Percentiles rank a stretch among this genome's conserved stretches.
These are phyloP conservation scores for Verticillium dahliae DNA, from an alignment of 2,329 filamentous ascomycete genomes.

Conservation along the genomic window DNA sequence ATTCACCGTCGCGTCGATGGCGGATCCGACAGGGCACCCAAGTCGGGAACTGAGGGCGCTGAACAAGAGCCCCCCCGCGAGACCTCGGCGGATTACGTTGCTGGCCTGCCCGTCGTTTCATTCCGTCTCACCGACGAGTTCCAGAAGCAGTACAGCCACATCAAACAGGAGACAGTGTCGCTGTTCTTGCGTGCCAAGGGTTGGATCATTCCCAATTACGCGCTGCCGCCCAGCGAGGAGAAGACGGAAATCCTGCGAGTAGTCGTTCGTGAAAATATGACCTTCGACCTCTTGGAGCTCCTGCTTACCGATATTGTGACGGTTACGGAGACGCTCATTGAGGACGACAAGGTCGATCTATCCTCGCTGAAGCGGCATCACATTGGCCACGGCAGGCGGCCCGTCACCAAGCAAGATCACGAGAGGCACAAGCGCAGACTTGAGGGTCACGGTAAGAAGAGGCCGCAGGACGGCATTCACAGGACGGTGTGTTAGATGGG, in stretches of 20 bases:
- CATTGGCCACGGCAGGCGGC: slow-evolving; percentile 3
- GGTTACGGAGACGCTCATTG: slow-evolving; percentile 56
- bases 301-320: slow-evolving; percentile 54
- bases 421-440: neutral
- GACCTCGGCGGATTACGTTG: slow-evolving; percentile 53
- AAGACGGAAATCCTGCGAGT: slow-evolving; percentile 61
- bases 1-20: slow-evolving; percentile 53
- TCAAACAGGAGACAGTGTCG: slow-evolving; percentile 58
- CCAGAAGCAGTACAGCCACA: slow-evolving; percentile 51
- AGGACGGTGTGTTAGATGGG: slow-evolving; percentile 19
- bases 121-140: slow-evolving; percentile 59
- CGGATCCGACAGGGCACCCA: slow-evolving; percentile 26
- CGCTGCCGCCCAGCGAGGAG: slow-evolving; percentile 55
- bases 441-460: neutral
- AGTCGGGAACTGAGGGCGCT: slow-evolving; percentile 22
- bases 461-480: slow-evolving; percentile 19
- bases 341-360: slow-evolving; percentile 12
- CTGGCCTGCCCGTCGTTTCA: slow-evolving; percentile 62
- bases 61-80: slow-evolving; percentile 23
- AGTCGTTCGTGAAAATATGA: slow-evolving; percentile 61
- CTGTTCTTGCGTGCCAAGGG: slow-evolving; percentile 58
- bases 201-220: slow-evolving; percentile 68
- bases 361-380: slow-evolving; percentile 9
- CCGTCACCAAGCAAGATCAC: slow-evolving; percentile 8
- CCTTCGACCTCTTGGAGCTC: slow-evolving; percentile 59